Conservation (phyloP, 2,329 filamentous ascomycete genomes). For the Daldinia sp. region DNA sequence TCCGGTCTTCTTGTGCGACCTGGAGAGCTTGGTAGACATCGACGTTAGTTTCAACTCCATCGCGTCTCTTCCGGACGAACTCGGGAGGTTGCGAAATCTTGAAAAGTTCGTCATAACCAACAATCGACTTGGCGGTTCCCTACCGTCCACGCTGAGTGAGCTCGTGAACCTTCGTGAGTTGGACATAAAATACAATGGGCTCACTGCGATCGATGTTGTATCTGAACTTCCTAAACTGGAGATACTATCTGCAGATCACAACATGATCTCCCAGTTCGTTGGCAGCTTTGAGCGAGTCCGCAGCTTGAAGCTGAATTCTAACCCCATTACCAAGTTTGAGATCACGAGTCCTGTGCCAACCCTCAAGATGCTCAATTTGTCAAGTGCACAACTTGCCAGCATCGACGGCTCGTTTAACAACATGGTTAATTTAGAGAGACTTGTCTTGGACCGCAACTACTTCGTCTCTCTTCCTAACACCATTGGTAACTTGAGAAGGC, state of each 20-base stretch:
- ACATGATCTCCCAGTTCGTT: conserved; percentile 88
- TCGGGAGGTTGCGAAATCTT: conserved; percentile 81
- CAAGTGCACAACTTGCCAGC: conserved; percentile 89
- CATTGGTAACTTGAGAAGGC: conserved; percentile 82
- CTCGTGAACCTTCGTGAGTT: conserved; percentile 86
- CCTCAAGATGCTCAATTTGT: conserved; percentile 87
- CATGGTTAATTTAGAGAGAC: conserved; percentile 85
- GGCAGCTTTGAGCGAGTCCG: conserved; percentile 89
- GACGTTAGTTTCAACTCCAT: conserved; percentile 98
- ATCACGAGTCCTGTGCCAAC: conserved; percentile 81
- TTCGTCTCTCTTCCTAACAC: conserved; percentile 90
- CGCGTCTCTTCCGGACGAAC: conserved; percentile 77
- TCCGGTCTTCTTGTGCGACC: conserved; percentile 83
- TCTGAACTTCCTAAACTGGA: conserved; percentile 87
- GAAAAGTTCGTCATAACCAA: conserved; percentile 96
- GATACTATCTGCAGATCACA: conserved; percentile 90
- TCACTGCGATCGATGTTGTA: conserved; percentile 89
- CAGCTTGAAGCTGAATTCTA: conserved; percentile 90
- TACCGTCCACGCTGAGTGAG: conserved; percentile 79
- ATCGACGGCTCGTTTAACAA: conserved; percentile 91
- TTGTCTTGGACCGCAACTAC: conserved; percentile 94
- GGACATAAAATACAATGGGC: conserved; percentile 92
- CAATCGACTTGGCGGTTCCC: conserved; percentile 82
- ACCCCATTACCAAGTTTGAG: conserved; percentile 94
- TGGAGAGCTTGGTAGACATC: conserved; percentile 87